These are phyloP conservation scores for Aspergillus heteromorphus DNA, from an alignment of 495 filamentous ascomycete species.

Conservation along the genomic window DNA sequence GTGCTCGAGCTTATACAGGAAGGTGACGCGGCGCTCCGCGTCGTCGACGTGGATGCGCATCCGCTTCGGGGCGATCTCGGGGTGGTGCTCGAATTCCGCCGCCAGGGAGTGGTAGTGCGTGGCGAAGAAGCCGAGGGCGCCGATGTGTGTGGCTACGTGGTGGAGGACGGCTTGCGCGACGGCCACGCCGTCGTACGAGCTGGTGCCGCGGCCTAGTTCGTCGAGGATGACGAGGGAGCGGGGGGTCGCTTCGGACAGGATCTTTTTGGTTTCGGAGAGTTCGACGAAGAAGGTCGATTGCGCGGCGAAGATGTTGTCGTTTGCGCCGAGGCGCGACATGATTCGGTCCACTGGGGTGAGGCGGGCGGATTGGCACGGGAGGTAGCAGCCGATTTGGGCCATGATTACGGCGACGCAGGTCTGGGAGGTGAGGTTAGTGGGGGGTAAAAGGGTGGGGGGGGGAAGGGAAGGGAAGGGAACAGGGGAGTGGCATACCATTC, in stretches of 20 bases:
- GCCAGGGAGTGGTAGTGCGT: slow-evolving; percentile 97
- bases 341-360: slow-evolving; percentile 93
- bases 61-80: slow-evolving; percentile 75
- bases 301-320: slow-evolving; percentile 98
- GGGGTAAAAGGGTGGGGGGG: not conserved
- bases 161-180: slow-evolving; percentile 96
- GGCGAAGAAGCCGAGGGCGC: slow-evolving; percentile 93
- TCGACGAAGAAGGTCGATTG: slow-evolving; percentile 99
- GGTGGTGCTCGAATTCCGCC: slow-evolving; percentile 80
- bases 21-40: slow-evolving; percentile 74
- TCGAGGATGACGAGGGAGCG: slow-evolving; percentile 96
- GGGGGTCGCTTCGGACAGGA: slow-evolving; percentile 89
- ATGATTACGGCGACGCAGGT: slow-evolving; percentile 96
- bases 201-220: slow-evolving; percentile 92
- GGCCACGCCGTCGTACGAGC: slow-evolving; percentile 90
- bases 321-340: slow-evolving; percentile 97
- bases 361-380: slow-evolving; percentile 77
- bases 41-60: slow-evolving; percentile 97
- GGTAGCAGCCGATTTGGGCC: slow-evolving; percentile 95
- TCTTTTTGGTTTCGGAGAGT: slow-evolving; percentile 96
- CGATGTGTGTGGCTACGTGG: slow-evolving; percentile 88
- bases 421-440: slow-evolving; percentile 27
- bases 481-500: slow-evolving; percentile 86
- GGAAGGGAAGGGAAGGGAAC: too few relatives aligned
- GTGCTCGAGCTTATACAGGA: slow-evolving; percentile 90